Evolutionary conservation across 441 rosid genomes (phyloP).

Genomic region (Rhodomyrtus psidioides): DNA sequence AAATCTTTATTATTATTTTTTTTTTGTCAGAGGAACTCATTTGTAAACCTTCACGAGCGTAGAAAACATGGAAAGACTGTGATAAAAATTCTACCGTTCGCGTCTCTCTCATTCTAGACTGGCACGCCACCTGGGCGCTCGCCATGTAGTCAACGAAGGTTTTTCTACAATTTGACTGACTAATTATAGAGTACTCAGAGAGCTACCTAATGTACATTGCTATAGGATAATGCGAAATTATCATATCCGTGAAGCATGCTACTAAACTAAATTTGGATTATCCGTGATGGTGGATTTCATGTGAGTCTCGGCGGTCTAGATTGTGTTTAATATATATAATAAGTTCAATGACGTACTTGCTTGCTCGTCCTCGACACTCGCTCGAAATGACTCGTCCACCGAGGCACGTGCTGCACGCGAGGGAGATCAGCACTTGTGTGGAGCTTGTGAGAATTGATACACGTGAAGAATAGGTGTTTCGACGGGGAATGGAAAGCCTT

Average conservation of each 20-base stretch:
- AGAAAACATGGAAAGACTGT: not conserved
- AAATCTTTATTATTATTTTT: too few species aligned
- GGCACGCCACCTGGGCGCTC: not conserved
- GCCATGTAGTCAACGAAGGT: not conserved
- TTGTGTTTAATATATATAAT: not conserved
- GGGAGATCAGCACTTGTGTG: too few species aligned
- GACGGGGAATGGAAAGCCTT: too few species aligned
- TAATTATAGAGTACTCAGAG: not conserved
- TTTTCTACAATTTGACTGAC: not conserved
- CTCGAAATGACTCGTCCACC: too few species aligned
- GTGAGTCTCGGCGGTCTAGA: not conserved
- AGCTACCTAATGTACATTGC: not conserved
- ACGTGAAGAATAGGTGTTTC: too few species aligned
- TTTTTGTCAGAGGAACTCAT: not conserved
- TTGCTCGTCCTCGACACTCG: not conserved
- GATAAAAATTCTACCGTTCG: not conserved
- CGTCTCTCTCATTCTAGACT: not conserved
- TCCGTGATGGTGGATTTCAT: not conserved
- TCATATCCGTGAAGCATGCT: not conserved
- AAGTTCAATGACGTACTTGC: not conserved
- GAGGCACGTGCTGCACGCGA: too few species aligned
- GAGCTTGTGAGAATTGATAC: too few species aligned
- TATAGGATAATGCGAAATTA: not conserved
- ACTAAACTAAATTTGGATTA: not conserved
- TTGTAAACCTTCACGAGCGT: not conserved